phyloP scores from a whole-genome alignment of 2,329 filamentous ascomycete species.

The Tolypocladium ovalisporum region DNA sequence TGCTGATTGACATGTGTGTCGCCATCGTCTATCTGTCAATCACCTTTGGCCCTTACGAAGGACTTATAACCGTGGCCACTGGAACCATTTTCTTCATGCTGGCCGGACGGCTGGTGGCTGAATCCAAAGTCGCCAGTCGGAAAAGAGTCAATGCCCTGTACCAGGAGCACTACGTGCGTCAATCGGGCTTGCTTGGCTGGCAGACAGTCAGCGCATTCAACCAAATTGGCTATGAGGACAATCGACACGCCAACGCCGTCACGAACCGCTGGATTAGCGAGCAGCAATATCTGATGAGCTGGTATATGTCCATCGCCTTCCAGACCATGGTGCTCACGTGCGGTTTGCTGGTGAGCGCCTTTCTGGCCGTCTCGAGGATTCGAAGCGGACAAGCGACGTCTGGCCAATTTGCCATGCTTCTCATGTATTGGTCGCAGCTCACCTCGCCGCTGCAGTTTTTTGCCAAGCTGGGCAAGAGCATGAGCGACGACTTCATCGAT shows the following conservation, averaged over 20 bases:
- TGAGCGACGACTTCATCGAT: conserved; percentile 46
- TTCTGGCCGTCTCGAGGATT: conserved; percentile 54
- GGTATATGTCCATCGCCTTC: conserved; percentile 40
- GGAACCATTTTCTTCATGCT: conserved; percentile 45
- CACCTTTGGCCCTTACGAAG: conserved; percentile 49
- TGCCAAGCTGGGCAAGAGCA: conserved; percentile 41
- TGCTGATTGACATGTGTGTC: conserved; percentile 48
- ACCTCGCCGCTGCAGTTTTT: conserved; percentile 64
- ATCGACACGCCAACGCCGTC: conserved; percentile 40
- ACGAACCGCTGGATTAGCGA: conserved; percentile 25
- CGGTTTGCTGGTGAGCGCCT: conserved; percentile 54
- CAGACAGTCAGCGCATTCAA: conserved; percentile 50
- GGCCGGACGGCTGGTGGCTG: conserved; percentile 38
- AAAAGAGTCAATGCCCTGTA: conserved; percentile 41
- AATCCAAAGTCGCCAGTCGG: conserved; percentile 36
- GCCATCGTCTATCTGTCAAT: conserved; percentile 50
- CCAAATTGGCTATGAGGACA: conserved; percentile 45
- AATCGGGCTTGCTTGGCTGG: conserved; percentile 47
- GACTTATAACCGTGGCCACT: conserved; percentile 49
- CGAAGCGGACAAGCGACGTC: conserved; percentile 47
- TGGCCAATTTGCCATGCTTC: conserved; percentile 58
- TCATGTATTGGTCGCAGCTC: conserved; percentile 66
- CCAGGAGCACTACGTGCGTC: conserved; percentile 43
- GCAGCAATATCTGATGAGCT: conserved; percentile 28
- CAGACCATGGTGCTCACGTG: conserved; percentile 55